Base-by-base conservation (phyloP, 441 rosid species). In the Geranium incanum region DNA sequence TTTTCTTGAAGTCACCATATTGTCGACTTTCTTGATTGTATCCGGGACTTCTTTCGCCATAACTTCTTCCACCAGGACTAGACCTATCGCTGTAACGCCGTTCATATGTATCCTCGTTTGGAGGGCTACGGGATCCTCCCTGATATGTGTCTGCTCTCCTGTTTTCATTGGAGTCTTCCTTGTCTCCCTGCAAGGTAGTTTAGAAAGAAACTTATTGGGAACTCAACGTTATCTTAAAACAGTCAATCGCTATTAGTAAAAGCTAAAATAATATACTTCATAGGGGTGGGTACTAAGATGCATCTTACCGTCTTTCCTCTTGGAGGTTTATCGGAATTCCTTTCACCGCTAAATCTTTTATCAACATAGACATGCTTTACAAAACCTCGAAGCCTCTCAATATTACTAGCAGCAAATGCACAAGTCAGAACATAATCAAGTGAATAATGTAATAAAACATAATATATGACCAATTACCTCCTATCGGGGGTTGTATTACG, bases 341-440 rank as follows among this genome's bases (percentile, higher is more conserved):
- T 89, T 68, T 86, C 98, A 69, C 94, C 92, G 7, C 84, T 74
- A 67, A 82, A 95, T 79, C 92, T 87, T 86, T 84, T 84, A 79
- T 90, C 95, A 73, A 90, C 98, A 77, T 92, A 95, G 39, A 88
- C 92, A 80, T 95, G 97, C 77, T 86, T 95, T 68, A 95, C 87
- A 70, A 92, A 95, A 76, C 87, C 93, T 67, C 97, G 84, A 72
- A 95, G 89, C 79, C 89, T 80, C 74, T 85, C 93, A 67, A 89
- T 86, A 74, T 95, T 95, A 78, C 99, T 95, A 87, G 68, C 23
- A 57, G 63, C 63, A 15, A 57, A 57, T 57, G 21, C 23, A 57
- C 21, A 16, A 4, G 28, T 57, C 63, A 57, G 63, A 57, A 57
- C 8, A 8, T 57, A 16, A 0, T 4, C 23, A 57, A 15, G 6